phyloP scores from a whole-genome alignment of 768 basidiomycete species.

The Crassisporium funariophilum region DNA sequence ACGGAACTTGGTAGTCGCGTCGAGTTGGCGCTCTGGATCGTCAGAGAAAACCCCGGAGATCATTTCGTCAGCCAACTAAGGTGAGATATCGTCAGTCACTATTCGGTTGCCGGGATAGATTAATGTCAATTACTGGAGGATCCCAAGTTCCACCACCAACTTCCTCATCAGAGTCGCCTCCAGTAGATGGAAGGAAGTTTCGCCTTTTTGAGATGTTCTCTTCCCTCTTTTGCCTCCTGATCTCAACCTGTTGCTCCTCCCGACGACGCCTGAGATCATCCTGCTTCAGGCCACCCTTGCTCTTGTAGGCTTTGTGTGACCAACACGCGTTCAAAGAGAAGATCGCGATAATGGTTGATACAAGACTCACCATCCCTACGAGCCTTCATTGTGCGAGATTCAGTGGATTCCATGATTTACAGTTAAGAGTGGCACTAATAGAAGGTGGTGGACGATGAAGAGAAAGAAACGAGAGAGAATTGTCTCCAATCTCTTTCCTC shows the following conservation, averaged over 20 bases:
- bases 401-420: conserved; percentile 45
- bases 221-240: conserved; percentile 96
- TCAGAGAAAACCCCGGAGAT: conserved; percentile 91
- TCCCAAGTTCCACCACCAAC: conserved; percentile 71
- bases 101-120: conserved; percentile 8
- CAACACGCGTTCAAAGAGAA: conserved; percentile 41
- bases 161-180: conserved; percentile 92
- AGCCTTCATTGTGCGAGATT: conserved; percentile 73
- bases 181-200: conserved; percentile 79
- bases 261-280: conserved; percentile 95
- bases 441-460: conserved; percentile 33
- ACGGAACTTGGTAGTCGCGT: conserved; percentile 97
- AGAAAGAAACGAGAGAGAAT: conserved; percentile 31
- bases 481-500: conserved; percentile 19
- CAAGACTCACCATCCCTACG: conserved; percentile 66
- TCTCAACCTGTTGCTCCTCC: conserved; percentile 99
- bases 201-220: conserved; percentile 98
- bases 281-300: conserved; percentile 84
- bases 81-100: conserved; percentile 15
- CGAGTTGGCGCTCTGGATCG: conserved; percentile 88
- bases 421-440: conserved; percentile 25
- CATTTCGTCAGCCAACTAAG: conserved; percentile 87
- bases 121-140: conserved; percentile 59
- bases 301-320: conserved; percentile 74
- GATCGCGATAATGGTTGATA: conserved; percentile 28